These are phyloP conservation scores for Acanthamoeba culbertsoni DNA, from an alignment of 208 protist genomes.

Conservation along the genomic window DNA sequence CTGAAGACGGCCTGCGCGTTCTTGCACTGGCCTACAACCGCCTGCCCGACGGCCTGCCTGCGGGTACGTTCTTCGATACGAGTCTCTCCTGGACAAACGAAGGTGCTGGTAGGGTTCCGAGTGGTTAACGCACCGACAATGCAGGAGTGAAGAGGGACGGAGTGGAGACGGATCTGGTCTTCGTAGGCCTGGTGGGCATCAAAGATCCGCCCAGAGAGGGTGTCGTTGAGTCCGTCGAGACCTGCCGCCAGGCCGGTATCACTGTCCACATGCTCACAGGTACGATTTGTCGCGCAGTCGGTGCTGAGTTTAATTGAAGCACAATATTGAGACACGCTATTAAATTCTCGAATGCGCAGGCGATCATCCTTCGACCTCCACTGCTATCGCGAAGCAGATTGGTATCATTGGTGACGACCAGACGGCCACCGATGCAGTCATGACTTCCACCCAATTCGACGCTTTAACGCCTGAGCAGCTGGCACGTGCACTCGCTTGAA, in stretches of 20 bases:
- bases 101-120: too few species aligned
- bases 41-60: neutral
- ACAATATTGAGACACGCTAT: too few species aligned
- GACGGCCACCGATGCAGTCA: neutral
- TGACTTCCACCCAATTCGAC: conserved; percentile 63
- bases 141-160: conserved; percentile 71
- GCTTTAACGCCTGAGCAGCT: conserved; percentile 46
- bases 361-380: conserved; percentile 89
- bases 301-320: too few species aligned
- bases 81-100: too few species aligned
- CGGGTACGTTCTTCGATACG: too few species aligned
- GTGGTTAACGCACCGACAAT: too few species aligned
- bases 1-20: conserved; percentile 59
- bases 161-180: conserved; percentile 90
- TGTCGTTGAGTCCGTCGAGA: conserved; percentile 87
- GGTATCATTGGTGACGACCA: conserved; percentile 82
- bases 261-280: conserved; percentile 57
- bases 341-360: too few species aligned
- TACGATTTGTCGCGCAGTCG: too few species aligned
- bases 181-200: conserved; percentile 93
- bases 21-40: conserved; percentile 64
- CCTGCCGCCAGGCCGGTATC: neutral
- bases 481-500: neutral
- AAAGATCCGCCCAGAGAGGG: conserved; percentile 92
- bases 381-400: conserved; percentile 88